Percentiles rank a stretch among this genome's conserved stretches.
Evolutionary conservation across 2,329 filamentous ascomycete genomes (phyloP).

Genomic region (Diaporthe velutina): DNA sequence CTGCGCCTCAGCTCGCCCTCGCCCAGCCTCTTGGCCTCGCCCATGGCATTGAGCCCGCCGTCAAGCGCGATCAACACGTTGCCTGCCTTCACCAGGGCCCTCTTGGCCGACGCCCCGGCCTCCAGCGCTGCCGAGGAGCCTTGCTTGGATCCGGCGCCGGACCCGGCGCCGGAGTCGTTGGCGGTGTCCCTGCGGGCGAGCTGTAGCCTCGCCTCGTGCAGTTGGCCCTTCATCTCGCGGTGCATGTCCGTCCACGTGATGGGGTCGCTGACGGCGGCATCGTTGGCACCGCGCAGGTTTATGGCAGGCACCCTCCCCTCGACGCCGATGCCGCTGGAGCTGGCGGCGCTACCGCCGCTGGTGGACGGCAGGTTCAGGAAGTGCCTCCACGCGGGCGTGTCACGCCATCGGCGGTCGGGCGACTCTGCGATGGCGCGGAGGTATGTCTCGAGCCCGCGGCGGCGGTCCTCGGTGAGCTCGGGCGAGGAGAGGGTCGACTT

Average conservation of each 20-base stretch:
- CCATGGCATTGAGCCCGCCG: constrained; percentile 72
- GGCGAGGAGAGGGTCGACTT: constrained; percentile 78
- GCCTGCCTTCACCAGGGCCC: constrained; percentile 76
- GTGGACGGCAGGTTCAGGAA: constrained; percentile 78
- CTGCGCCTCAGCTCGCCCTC: constrained; percentile 81
- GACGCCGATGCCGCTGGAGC: constrained; percentile 55
- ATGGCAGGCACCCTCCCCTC: constrained; percentile 50
- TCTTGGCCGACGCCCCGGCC: constrained; percentile 81
- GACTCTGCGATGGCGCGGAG: constrained; percentile 78
- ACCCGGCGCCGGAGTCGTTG: constrained; percentile 48
- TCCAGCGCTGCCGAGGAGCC: constrained; percentile 64
- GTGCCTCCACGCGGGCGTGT: constrained; percentile 77
- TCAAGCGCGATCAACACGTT: constrained; percentile 74
- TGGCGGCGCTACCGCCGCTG: constrained; percentile 60
- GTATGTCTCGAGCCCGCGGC: constrained; percentile 77
- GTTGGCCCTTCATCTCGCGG: constrained; percentile 76
- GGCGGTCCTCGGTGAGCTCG: constrained; percentile 78
- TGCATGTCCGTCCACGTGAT: constrained; percentile 83
- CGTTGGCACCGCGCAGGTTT: constrained; percentile 53
- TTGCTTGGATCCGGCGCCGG: constrained; percentile 49
- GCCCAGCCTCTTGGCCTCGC: constrained; percentile 69
- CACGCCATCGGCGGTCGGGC: constrained; percentile 82
- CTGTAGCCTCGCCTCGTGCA: constrained; percentile 76
- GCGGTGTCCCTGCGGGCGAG: constrained; percentile 78
- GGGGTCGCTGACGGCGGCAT: constrained; percentile 66